Evolutionary conservation across 2,329 filamentous ascomycete genomes (phyloP), one percentile per base, ranked within the genome.

Genomic region (Sporothrix variecibatus): DNA sequence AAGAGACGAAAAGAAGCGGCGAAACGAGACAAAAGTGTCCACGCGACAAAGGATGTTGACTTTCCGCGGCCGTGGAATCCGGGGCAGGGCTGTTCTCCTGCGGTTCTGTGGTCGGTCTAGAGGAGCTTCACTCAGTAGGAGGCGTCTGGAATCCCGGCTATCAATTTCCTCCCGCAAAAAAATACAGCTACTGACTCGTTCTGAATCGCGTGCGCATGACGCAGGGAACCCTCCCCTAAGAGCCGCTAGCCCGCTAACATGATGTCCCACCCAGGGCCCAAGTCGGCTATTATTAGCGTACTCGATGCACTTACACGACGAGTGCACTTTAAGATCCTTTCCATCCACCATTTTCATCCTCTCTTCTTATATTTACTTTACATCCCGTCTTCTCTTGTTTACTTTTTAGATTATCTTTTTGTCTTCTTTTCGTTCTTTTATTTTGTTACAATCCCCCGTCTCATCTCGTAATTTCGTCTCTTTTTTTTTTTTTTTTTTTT

Each of bases 71-170:
- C n/a, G 38, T 46, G 38, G 62, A 46, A 26, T 67, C 12, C 38
- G 38, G 38, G 62, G 38, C 34, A 65, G 9, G 40, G n/a, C 34
- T 65, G n/a, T 31, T 28, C 46, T 51, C 17, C 46, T 23, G 60
- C 9, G 17, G 20, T 9, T 3, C 31, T 40, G 20, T 20, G 26
- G 60, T 40, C n/a, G 38, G 58, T 40, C 58, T 40, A n/a, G 31
- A 64, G 58, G 58, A 64, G 58, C 56, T 60, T 31, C 56, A 11
- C 34, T 34, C 34, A 34, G n/a, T n/a, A n/a, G n/a, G n/a, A n/a
- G n/a, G n/a, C 40, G 6, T 60, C 51, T 64, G 53, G 43, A n/a
- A 72, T 20, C 53, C 49, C 62, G 73, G 73, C 62, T 64, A 72
- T 72, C 2, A 1, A 58, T 65, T 43, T 31, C 60, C 60, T 58